Evolutionary conservation across 2,329 filamentous ascomycete genomes (phyloP), one percentile per base, ranked within the genome.

Genomic region (Paraphoma sp.): DNA sequence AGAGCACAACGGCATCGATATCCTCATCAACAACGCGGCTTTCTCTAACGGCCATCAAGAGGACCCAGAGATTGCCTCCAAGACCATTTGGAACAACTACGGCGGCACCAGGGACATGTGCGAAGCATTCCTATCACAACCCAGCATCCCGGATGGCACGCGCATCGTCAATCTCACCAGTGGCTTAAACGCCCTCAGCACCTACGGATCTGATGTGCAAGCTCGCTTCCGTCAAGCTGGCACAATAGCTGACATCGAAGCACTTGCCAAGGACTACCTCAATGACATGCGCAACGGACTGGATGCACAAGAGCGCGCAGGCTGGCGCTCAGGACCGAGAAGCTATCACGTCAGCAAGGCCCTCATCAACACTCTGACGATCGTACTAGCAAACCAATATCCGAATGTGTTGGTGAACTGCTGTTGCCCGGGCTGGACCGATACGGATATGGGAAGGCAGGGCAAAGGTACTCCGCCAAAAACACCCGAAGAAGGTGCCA

Each of bases 341-440:
- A 64, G 60, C 9, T 69, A 68, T 10, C 60, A 68, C 41, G 62
- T 67, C n/a, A 69, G 65, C 30, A 68, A 68, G 48, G 62, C 64
- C n/a, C 56, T 64, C 0, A 47, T 63, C 30, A 67, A 64, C 23
- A 56, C 62, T 1, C 18, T 68, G 0, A 65, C 64, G 0, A 45
- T 67, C 2, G 56, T 67, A 0, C 44, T 69, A 10, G 59, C 65
- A 5, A 42, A 48, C 6, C 41, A 62, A 12, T 41, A 63, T 30
- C 31, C 51, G 16, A 16, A 38, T 6, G 54, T 60, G 10, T 6
- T 38, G 16, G 33, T 70, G 0, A 65, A 65, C 33, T 59, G 40
- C 42, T 65, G 59, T 45, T 72, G 67, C 41, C 67, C 65, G 0
- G 67, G 68, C 0, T 72, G 64, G 65, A 57, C 62, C 2, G 47